Conservation (phyloP, 164 flowering plant genomes). For the Kalanchoe fedtschenkoi region DNA sequence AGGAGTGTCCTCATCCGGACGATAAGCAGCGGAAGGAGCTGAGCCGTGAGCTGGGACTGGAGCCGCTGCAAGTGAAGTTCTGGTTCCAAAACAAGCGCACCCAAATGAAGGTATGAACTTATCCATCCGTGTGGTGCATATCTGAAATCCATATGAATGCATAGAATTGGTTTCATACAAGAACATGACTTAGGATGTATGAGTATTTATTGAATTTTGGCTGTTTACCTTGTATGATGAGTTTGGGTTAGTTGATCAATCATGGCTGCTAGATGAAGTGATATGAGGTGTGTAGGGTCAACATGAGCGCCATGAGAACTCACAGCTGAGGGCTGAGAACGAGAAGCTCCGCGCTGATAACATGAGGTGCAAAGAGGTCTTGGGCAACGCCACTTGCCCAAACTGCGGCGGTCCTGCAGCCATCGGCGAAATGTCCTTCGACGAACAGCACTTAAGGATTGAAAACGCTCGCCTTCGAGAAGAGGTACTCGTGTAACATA, state of each 20-base stretch:
- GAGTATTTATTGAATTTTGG: not conserved
- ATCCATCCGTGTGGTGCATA: too few relatives aligned
- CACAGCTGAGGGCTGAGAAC: conserved; percentile 55
- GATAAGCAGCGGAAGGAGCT: conserved; percentile 92
- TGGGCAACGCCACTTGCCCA: conserved; percentile 64
- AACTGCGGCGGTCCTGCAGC: conserved; percentile 86
- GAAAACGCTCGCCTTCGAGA: conserved; percentile 80
- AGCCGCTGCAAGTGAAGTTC: conserved; percentile 82
- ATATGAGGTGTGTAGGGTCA: conserved; percentile 39
- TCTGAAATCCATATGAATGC: too few relatives aligned
- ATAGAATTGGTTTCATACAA: too few relatives aligned
- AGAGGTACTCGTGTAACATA: too few relatives aligned
- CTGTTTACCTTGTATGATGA: too few relatives aligned
- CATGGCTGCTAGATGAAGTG: too few relatives aligned
- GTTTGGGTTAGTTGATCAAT: too few relatives aligned
- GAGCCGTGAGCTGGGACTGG: conserved; percentile 61
- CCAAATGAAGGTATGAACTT: conserved; percentile 77
- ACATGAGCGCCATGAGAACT: conserved; percentile 73
- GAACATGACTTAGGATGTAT: not conserved
- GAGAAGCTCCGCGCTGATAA: conserved; percentile 82
- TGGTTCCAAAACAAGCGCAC: conserved; percentile 98
- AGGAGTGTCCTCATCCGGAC: conserved; percentile 91
- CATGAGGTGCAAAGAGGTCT: conserved; percentile 71
- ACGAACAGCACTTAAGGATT: conserved; percentile 77
- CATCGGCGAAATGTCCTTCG: conserved; percentile 86